A percentile compares a stretch with the other conserved stretches of the same genome.
phyloP scores from a whole-genome alignment of 1,139 yeast species.

The Pneumocystis jirovecii region DNA sequence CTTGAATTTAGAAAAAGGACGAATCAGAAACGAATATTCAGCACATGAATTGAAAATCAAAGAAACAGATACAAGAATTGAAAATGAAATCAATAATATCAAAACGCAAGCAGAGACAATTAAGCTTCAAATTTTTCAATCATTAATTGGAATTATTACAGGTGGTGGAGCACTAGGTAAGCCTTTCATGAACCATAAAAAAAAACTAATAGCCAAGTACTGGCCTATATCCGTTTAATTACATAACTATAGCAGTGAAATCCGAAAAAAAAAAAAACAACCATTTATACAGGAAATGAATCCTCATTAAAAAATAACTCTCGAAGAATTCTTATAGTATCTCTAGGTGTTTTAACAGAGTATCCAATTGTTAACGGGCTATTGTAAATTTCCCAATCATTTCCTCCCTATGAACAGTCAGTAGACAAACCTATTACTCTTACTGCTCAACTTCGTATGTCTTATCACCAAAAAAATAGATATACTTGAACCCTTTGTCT shows the following conservation, averaged over 20 bases:
- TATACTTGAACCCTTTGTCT: conserved; percentile 64
- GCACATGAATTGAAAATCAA: conserved; percentile 85
- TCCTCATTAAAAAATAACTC: conserved; percentile 41
- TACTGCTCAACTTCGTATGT: conserved; percentile 37
- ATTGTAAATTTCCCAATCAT: conserved; percentile 88
- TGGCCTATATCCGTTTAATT: conserved; percentile 77
- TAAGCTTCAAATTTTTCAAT: conserved; percentile 91
- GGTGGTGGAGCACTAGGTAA: conserved; percentile 32
- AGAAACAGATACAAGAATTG: conserved; percentile 87
- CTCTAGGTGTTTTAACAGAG: conserved; percentile 75
- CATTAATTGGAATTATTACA: conserved; percentile 95
- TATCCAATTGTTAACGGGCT: conserved; percentile 93
- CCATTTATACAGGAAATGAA: neutral
- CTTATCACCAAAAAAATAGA: conserved; percentile 98
- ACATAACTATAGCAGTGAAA: conserved; percentile 28
- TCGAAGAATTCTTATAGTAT: conserved; percentile 70
- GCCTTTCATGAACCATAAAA: neutral
- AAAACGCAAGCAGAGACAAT: conserved; percentile 55
- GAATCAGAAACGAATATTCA: conserved; percentile 86
- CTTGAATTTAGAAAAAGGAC: conserved; percentile 80
- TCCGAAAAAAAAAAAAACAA: neutral
- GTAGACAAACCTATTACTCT: too few relatives aligned
- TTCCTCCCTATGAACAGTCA: conserved; percentile 50
- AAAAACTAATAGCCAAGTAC: conserved; percentile 64
- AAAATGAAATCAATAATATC: conserved; percentile 87